Conservation (phyloP, 2,329 filamentous ascomycete species). For the Rhynchosporium graminicola region DNA sequence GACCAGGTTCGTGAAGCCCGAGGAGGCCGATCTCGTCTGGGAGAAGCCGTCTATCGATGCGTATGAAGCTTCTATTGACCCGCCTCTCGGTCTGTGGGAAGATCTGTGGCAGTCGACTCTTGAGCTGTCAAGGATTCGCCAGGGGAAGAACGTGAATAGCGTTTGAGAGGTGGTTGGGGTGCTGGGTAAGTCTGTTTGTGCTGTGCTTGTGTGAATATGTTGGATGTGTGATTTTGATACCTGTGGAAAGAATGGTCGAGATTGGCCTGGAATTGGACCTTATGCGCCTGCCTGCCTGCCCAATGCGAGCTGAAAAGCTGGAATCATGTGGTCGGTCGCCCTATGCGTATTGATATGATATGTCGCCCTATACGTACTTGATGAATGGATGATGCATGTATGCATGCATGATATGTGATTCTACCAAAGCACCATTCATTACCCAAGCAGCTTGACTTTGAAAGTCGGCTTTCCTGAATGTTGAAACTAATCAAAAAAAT, state of each 20-base stretch:
- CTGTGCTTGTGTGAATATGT: not conserved
- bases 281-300: not conserved
- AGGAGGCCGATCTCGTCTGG: conserved; percentile 15
- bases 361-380: not conserved
- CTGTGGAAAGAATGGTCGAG: not conserved
- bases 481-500: too few species aligned
- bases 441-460: too few species aligned
- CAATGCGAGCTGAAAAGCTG: not conserved
- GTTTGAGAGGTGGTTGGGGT: not conserved
- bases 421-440: not conserved
- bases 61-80: conserved; percentile 8
- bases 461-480: too few species aligned
- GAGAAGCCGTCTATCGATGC: conserved; percentile 14
- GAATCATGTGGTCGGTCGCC: not conserved
- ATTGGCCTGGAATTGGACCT: not conserved
- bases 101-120: conserved; percentile 3
- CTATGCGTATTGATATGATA: not conserved
- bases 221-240: not conserved
- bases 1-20: conserved; percentile 15
- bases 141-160: not conserved
- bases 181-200: too few species aligned
- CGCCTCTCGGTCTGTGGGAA: conserved; percentile 2
- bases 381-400: not conserved
- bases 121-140: not conserved
- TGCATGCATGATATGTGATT: not conserved